These are phyloP conservation scores for Populus hybrid DNA, from an alignment of 441 rosid genomes.

Conservation along the genomic window DNA sequence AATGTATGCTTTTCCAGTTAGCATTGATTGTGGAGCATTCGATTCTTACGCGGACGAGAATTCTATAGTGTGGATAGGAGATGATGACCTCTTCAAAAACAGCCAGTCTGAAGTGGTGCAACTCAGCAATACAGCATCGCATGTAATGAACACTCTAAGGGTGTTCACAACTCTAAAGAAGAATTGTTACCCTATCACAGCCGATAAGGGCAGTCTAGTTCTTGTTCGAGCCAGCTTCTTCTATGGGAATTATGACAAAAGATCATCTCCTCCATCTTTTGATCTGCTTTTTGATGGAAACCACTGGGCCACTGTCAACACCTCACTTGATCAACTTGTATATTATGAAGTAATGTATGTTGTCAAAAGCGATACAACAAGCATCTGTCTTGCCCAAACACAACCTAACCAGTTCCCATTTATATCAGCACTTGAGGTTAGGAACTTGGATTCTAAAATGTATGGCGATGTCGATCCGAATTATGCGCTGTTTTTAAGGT, in stretches of 20 bases:
- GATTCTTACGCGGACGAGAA: slow-evolving; percentile 24
- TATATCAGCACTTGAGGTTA: slow-evolving; percentile 49
- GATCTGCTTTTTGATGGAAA: slow-evolving; percentile 58
- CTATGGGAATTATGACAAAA: slow-evolving; percentile 52
- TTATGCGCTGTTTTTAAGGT: slow-evolving; percentile 30
- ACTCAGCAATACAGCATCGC: slow-evolving; percentile 10
- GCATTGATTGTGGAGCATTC: slow-evolving; percentile 58
- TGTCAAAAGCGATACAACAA: slow-evolving; percentile 20
- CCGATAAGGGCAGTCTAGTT: slow-evolving; percentile 25
- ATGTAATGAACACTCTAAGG: slow-evolving; percentile 44
- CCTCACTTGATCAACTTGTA: slow-evolving; percentile 29
- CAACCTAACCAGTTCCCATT: slow-evolving; percentile 39
- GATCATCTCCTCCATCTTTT: slow-evolving; percentile 41
- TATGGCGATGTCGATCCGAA: slow-evolving; percentile 30
- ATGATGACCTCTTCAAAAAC: slow-evolving; percentile 29
- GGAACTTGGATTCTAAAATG: slow-evolving; percentile 35
- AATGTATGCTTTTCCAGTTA: slow-evolving; percentile 25
- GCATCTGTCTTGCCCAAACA: slow-evolving; percentile 50
- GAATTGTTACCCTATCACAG: slow-evolving; percentile 45
- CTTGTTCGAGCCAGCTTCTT: slow-evolving; percentile 44
- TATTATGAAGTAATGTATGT: slow-evolving; percentile 34
- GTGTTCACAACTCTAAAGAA: slow-evolving; percentile 42
- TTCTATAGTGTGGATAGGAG: slow-evolving; percentile 40
- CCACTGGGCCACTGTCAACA: slow-evolving; percentile 39
- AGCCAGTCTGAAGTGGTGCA: slow-evolving; percentile 25